Base-by-base conservation (phyloP, 371 early-diverging fungal genomes). In the Mucor saturninus region DNA sequence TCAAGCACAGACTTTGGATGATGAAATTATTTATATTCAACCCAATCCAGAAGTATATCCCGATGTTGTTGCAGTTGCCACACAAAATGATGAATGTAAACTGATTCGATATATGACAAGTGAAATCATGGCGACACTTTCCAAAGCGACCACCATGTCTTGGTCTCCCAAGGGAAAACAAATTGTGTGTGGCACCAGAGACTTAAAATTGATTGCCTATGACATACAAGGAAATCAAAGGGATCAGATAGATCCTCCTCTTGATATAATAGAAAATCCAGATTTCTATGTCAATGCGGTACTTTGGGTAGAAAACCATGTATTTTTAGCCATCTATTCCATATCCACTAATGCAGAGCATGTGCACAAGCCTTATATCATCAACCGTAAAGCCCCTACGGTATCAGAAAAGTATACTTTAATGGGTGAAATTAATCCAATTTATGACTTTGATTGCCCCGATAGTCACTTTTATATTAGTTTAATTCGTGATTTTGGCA, bases 101-200 rank as follows among this genome's bases (percentile, higher is more conserved):
- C 29, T 81, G 11, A 60, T 81, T 6, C 52, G 66, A 37, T 38
- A 64, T 39, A 55, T 38, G 11, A 67, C 59, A n/a, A 74, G 71
- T 0, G 40, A 53, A 13, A 67, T 50, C 0, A 51, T 54, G 0
- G 56, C 65, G 0, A 56, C 55, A 0, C 53, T 82, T 1, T 62
- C 70, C 8, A 35, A 65, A 31, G 39, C 59, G 3, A 45, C 61
- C 10, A 67, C 78, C 14, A 67, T 75, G 28, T 83, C 78, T 48
- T 85, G 85, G 85, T 83, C 83, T 6, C 82, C 74, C 29, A 82
- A 77, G 52, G 85, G 85, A 39, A 81, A 80, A 28, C 85, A 83
- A 39, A 58, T 85, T 35, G 72, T 73, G 2, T 76, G 76, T 43
- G 85, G 85, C 29, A 60, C 62, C 2, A 46, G 54, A 14, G 45